Conservation (phyloP, 1,284 basidiomycete species). For the Mycosarcoma maydis region DNA sequence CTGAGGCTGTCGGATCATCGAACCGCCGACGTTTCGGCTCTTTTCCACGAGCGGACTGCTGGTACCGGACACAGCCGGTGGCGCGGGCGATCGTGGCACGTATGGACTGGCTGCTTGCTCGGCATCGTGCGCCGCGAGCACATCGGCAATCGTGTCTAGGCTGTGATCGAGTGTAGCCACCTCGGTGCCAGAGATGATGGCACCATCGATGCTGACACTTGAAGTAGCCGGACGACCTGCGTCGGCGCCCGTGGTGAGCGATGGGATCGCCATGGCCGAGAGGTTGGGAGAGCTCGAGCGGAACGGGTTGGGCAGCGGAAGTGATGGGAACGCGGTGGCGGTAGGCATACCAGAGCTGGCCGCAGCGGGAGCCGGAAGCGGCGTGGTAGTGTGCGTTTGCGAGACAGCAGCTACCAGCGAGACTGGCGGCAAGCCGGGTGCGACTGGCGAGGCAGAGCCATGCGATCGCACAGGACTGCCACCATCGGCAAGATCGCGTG, state of each 20-base stretch:
- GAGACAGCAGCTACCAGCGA: slow-evolving; percentile 36
- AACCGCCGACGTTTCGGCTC: slow-evolving; percentile 16
- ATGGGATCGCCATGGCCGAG: slow-evolving; percentile 42
- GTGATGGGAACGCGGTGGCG: slow-evolving; percentile 54
- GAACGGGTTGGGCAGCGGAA: slow-evolving; percentile 58
- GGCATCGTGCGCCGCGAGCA: slow-evolving; percentile 40
- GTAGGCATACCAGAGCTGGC: slow-evolving; percentile 39
- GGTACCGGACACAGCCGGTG: slow-evolving; percentile 15
- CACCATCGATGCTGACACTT: slow-evolving; percentile 65
- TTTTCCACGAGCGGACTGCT: slow-evolving; percentile 34
- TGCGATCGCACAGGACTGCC: slow-evolving; percentile 42
- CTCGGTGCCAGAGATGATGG: slow-evolving; percentile 57
- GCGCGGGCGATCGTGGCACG: slow-evolving; percentile 38
- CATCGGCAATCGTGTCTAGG: slow-evolving; percentile 60
- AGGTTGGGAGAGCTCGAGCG: slow-evolving; percentile 52
- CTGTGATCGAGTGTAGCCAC: slow-evolving; percentile 55
- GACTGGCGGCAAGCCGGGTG: slow-evolving; percentile 20
- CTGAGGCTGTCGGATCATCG: slow-evolving; percentile 26
- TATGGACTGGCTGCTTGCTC: slow-evolving; percentile 50
- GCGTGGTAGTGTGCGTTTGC: slow-evolving; percentile 17
- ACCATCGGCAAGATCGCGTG: slow-evolving; percentile 25
- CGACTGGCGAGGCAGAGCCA: slow-evolving; percentile 32
- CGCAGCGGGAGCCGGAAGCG: slow-evolving; percentile 5
- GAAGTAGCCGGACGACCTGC: slow-evolving; percentile 43
- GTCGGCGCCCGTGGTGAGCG: slow-evolving; percentile 32